phyloP scores from a whole-genome alignment of 2,329 filamentous ascomycete genomes.

The Calonectria henricotiae region DNA sequence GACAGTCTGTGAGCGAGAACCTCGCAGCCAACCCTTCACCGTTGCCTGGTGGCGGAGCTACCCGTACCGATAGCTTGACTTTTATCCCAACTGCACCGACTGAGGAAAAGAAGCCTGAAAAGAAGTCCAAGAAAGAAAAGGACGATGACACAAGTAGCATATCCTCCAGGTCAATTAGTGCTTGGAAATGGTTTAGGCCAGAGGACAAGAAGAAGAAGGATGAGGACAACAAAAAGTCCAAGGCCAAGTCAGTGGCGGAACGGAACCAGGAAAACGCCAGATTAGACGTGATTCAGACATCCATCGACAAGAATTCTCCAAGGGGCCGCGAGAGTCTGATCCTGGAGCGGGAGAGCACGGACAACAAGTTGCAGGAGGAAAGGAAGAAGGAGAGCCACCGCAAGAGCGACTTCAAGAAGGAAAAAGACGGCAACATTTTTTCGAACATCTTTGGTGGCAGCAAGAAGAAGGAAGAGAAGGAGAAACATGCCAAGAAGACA shows the following conservation, averaged over 20 bases:
- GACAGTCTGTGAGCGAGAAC: constrained; percentile 53
- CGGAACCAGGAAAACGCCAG: constrained; percentile 84
- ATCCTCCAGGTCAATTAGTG: constrained; percentile 77
- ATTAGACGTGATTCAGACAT: constrained; percentile 89
- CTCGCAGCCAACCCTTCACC: constrained; percentile 69
- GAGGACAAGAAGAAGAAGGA: constrained; percentile 77
- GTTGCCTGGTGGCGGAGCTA: constrained; percentile 77
- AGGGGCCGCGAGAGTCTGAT: constrained; percentile 87
- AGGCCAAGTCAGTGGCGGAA: constrained; percentile 72
- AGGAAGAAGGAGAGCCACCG: constrained; percentile 85
- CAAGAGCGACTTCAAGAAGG: constrained; percentile 87
- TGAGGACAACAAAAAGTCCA: constrained; percentile 78
- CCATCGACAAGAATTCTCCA: constrained; percentile 79
- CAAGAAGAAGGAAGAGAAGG: constrained; percentile 89
- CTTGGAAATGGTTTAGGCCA: constrained; percentile 83
- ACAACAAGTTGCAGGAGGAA: constrained; percentile 83
- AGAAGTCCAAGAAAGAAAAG: constrained; percentile 82
- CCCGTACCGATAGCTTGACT: constrained; percentile 82
- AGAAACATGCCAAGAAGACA: constrained; percentile 81
- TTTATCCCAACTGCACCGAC: constrained; percentile 81
- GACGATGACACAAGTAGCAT: constrained; percentile 74
- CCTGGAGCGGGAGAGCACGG: constrained; percentile 83
- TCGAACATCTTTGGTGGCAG: constrained; percentile 92
- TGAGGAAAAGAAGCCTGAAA: constrained; percentile 84
- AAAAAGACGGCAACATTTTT: constrained; percentile 94